Evolutionary conservation across 192 early-diverging fungal species (phyloP), one percentile per base, ranked within the genome.

Genomic region (Coemansia pectinata): DNA sequence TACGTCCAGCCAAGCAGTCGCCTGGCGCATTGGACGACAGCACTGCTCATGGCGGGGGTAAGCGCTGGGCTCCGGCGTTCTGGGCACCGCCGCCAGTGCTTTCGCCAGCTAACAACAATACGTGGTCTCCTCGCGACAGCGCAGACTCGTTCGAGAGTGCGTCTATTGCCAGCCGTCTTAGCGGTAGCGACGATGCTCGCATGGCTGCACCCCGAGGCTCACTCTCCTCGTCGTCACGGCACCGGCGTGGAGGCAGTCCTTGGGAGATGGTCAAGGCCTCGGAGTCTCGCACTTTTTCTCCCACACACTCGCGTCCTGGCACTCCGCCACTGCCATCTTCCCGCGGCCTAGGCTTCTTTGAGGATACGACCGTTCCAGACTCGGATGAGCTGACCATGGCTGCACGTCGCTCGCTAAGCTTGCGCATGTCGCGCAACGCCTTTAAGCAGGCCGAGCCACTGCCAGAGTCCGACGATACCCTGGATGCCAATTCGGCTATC

Each of bases 401-500:
- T 3, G 71, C 79, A 0, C 79, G 79, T 1, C 66, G 74, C 0
- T 81, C 79, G 52, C 71, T 81, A 3, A 81, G 79, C 52, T 53
- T 81, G 50, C 79, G 73, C 12, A 72, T 81, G 78, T 76, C 78
- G 44, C 73, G 62, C 12, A 81, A 58, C 2, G 64, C 74, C 36
- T 81, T 81, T 53, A 58, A 25, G 40, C 70, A 81, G 29, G 79
- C 71, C 1, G 79, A 81, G 64, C 79, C 79, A 9, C 25, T 81
- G 44, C 79, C 79, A 2, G 79, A 81, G 47, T 60, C 79, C 10
- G 79, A 81, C 15, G 79, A 81, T 17, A 17, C 44, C 0, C 41
- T 39, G 0, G 36, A 44, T 29, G 38, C 36, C 25, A 41, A 65
- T 12, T n/a, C 50, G 23, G 36, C 47, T 29, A 23, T 29, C 0